Evolutionary conservation across 2,329 filamentous ascomycete species (phyloP), one percentile per base, ranked within the genome.

Genomic region (Esteya vermicola): DNA sequence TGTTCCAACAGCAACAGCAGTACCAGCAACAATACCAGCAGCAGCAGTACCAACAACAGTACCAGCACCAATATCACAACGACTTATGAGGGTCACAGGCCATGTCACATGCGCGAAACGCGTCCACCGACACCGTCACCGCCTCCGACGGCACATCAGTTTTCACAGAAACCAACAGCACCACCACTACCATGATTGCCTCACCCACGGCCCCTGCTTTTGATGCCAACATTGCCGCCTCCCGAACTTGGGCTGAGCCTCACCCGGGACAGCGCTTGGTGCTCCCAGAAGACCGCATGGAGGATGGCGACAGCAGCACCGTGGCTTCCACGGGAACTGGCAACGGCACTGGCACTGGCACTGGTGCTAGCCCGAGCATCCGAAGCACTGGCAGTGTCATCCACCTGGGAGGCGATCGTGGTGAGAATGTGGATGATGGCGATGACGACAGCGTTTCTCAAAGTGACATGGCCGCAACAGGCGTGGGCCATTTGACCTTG

Each of bases 71-170:
- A 10, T 14, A 34, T 22, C 57, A n/a, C n/a, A n/a, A 57, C 49
- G 56, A 57, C 34, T 70, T 69, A 68, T 78, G 70, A 73, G 62
- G 64, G 58, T 67, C 55, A 60, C 67, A 73, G 70, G 71, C 62
- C 68, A 65, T 66, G 64, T 60, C 66, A 61, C 58, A 58, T 60
- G 60, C 62, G 54, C 54, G 55, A 18, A 47, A 39, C 36, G 33
- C 38, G 12, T 43, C 40, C 16, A 28, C 33, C 20, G 42, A 41
- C 21, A 42, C 21, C 44, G 40, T 45, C 45, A 43, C 41, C 38
- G 43, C 40, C 39, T n/a, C n/a, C n/a, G n/a, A n/a, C n/a, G n/a
- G n/a, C n/a, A n/a, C n/a, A n/a, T n/a, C n/a, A n/a, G n/a, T n/a
- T n/a, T n/a, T n/a, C n/a, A n/a, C n/a, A n/a, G n/a, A n/a, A n/a